Percentiles rank a stretch among this genome's conserved stretches.
Conservation (phyloP, 2,329 filamentous ascomycete genomes). For the Neonectria ditissima region DNA sequence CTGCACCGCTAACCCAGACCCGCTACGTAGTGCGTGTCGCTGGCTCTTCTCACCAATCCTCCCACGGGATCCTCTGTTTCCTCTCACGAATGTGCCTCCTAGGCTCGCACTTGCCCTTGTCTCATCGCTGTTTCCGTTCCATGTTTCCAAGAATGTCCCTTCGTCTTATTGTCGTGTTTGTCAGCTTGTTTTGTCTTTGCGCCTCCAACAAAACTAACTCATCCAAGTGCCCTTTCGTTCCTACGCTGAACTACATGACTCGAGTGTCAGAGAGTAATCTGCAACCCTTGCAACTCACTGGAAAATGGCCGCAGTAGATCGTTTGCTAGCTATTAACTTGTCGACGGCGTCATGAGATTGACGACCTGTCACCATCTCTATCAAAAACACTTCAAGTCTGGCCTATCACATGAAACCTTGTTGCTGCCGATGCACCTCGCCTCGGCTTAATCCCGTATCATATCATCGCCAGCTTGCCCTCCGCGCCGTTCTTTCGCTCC, state of each 20-base stretch:
- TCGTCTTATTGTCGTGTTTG: slow-evolving; percentile 3
- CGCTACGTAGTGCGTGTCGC: slow-evolving; percentile 26
- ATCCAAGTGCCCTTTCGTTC: not conserved
- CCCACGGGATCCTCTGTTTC: too few relatives aligned
- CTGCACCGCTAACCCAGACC: slow-evolving; percentile 32
- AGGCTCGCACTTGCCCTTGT: slow-evolving; percentile 2
- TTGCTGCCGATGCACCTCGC: slow-evolving; percentile 31
- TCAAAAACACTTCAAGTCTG: slow-evolving; percentile 28
- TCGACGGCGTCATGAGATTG: slow-evolving; percentile 32
- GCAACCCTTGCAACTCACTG: slow-evolving; percentile 3
- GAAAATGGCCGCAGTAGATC: slow-evolving; percentile 16
- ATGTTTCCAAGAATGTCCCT: not conserved
- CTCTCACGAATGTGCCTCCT: slow-evolving; percentile 8
- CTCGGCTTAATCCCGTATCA: slow-evolving; percentile 41
- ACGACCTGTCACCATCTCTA: slow-evolving; percentile 16
- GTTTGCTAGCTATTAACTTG: slow-evolving; percentile 1
- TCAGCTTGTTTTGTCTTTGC: not conserved
- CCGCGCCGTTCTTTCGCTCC: slow-evolving; percentile 30
- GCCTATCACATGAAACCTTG: slow-evolving; percentile 42
- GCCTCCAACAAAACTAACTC: not conserved
- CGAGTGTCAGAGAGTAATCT: slow-evolving; percentile 7
- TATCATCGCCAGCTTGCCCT: slow-evolving; percentile 22
- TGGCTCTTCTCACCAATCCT: slow-evolving; percentile 16
- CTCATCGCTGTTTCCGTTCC: slow-evolving; percentile 8
- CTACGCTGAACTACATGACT: slow-evolving; percentile 4